These are phyloP conservation scores for Fusarium musae DNA, from an alignment of 2,329 filamentous ascomycete species.

Conservation along the genomic window DNA sequence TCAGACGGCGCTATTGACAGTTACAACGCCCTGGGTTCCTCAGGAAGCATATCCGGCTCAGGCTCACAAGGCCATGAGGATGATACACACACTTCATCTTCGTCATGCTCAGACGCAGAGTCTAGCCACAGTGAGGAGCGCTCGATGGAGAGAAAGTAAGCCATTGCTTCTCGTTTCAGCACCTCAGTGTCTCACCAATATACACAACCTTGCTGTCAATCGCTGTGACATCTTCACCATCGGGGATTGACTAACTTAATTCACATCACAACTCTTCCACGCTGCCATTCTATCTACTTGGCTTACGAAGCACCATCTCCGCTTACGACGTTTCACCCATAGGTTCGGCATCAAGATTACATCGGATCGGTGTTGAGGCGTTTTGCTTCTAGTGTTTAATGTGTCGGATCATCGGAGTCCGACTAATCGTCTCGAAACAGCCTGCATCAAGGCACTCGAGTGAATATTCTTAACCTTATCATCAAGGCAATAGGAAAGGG, in stretches of 20 bases:
- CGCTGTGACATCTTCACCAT: background rate
- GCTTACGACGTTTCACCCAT: slow-evolving; percentile 36
- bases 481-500: slow-evolving; percentile 20
- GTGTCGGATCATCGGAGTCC: slow-evolving; percentile 23
- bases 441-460: slow-evolving; percentile 13
- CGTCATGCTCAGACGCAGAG: slow-evolving; percentile 53
- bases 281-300: slow-evolving; percentile 32
- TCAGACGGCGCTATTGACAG: slow-evolving; percentile 58
- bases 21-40: slow-evolving; percentile 59
- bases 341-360: slow-evolving; percentile 47
- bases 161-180: background rate
- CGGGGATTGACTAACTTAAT: slow-evolving; percentile 2
- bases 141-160: slow-evolving; percentile 36
- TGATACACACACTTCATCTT: slow-evolving; percentile 49
- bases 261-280: slow-evolving; percentile 9
- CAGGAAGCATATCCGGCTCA: slow-evolving; percentile 53
- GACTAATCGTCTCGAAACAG: slow-evolving; percentile 37
- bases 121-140: slow-evolving; percentile 49
- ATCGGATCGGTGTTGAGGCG: slow-evolving; percentile 49
- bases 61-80: slow-evolving; percentile 50
- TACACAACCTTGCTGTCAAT: background rate
- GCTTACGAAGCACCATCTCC: slow-evolving; percentile 39
- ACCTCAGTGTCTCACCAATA: background rate
- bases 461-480: slow-evolving; percentile 17
- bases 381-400: slow-evolving; percentile 40